Base-by-base conservation (phyloP, 2,329 filamentous ascomycete species). In the Sclerotinia glacialis region DNA sequence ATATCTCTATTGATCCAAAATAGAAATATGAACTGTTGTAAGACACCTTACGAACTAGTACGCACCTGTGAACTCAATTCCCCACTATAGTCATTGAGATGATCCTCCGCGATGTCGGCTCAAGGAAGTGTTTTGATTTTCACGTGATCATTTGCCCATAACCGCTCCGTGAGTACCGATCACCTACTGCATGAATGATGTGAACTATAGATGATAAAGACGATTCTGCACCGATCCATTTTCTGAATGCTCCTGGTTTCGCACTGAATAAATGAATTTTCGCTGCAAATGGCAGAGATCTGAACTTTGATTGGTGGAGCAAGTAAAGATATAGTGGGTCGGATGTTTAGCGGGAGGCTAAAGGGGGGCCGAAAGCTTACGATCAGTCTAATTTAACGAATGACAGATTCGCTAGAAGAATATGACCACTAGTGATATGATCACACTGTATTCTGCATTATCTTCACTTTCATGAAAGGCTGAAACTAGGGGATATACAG, bases 51-150 rank as follows among this genome's bases (percentile, higher is more conserved):
- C 28, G 28, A 34, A 3, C 18, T 54, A 54, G 31, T 21, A 34
- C 18, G 11, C 1, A 34, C 1, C 4, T 37, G 0, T n/a, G 21
- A 4, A 34, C 1, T 34, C 21, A 2, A 26, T 11, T 5, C 3
- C 3, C 12, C 50, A 31, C 2, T 53, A 21, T 21, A 3, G 12
- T 8, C 28, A 53, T 34, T 7, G 3, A 34, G 2, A 34, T 21
- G 21, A 40, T 16, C 37, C 2, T 3, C 28, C 5, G 28, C 18
- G 31, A 53, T 14, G 6, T 7, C 5, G 18, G 12, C 28, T 54
- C 34, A 3, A 54, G 34, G 5, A n/a, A 1, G 0, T 14, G 9
- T 54, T n/a, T 12, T 34, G 2, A 34, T 53, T 16, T 3, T 2
- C 52, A 5, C 21, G 12, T 14, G 5, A 54, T 34, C 5, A 34